Percentiles rank a stretch among this genome's conserved stretches.
phyloP scores from a whole-genome alignment of 2,329 filamentous ascomycete species.

The Penicillium sp. region DNA sequence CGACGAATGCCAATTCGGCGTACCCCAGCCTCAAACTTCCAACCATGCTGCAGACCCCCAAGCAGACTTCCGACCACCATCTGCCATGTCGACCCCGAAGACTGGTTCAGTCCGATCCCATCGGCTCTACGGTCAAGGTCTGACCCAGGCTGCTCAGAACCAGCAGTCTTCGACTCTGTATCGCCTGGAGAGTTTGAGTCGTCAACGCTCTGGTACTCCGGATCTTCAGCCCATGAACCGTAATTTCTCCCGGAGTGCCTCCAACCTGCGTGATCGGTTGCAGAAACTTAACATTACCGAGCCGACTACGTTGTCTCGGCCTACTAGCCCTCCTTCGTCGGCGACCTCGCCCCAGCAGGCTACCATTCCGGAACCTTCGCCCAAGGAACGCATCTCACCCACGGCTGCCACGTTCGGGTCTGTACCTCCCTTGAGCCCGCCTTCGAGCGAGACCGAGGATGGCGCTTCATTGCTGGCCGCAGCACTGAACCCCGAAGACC shows the following conservation, averaged over 20 bases:
- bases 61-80: conserved; percentile 24
- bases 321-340: conserved; percentile 46
- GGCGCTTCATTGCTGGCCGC: conserved; percentile 59
- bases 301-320: conserved; percentile 17
- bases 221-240: conserved; percentile 46
- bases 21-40: conserved; percentile 25
- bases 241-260: conserved; percentile 58
- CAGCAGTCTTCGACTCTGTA: conserved; percentile 73
- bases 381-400: conserved; percentile 31
- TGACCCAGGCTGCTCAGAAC: conserved; percentile 76
- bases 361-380: conserved; percentile 34
- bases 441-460: conserved; percentile 72
- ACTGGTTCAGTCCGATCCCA: conserved; percentile 68
- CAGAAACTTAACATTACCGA: conserved; percentile 35
- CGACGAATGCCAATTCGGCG: conserved; percentile 61
- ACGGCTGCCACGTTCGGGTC: conserved; percentile 28
- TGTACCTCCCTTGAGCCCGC: conserved; percentile 64
- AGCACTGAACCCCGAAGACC: conserved; percentile 70
- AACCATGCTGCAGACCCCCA: conserved; percentile 19
- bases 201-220: conserved; percentile 61
- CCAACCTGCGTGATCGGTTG: conserved; percentile 59
- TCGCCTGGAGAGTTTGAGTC: conserved; percentile 75
- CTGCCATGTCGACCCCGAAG: conserved; percentile 50
- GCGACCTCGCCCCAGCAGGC: conserved; percentile 39
- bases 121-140: conserved; percentile 77